Evolutionary conservation across 164 flowering plant genomes (phyloP).

Genomic region (Hamamelis virginiana): DNA sequence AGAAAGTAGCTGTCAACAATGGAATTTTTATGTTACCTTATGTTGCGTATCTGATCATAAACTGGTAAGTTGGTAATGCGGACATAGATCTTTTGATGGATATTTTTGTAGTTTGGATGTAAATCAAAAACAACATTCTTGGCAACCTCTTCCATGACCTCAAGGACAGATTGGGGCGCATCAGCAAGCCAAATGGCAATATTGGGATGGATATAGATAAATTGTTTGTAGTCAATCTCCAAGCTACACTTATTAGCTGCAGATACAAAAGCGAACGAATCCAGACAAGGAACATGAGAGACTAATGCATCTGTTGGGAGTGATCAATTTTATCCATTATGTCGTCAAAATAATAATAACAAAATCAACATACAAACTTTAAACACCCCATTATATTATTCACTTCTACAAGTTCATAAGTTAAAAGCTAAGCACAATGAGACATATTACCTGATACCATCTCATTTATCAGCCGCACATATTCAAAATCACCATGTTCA

Average conservation of each 20-base stretch:
- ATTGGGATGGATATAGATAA: conserved; percentile 84
- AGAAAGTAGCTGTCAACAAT: neutral
- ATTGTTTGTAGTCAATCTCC: conserved; percentile 95
- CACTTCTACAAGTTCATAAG: neutral
- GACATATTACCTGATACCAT: conserved; percentile 74
- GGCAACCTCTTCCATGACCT: conserved; percentile 98
- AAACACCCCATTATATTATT: neutral
- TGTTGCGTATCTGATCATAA: conserved; percentile 95
- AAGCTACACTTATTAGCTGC: conserved; percentile 95
- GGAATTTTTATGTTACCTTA: conserved; percentile 45
- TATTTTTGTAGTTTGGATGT: conserved; percentile 83
- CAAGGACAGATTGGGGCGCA: conserved; percentile 95
- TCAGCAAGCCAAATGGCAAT: conserved; percentile 99
- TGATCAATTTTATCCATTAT: neutral
- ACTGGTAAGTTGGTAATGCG: conserved; percentile 88
- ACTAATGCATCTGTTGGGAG: neutral
- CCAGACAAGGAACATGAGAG: neutral
- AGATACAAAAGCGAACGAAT: conserved; percentile 15
- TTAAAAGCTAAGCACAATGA: neutral
- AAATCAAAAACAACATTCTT: conserved; percentile 75
- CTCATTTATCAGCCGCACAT: conserved; percentile 83
- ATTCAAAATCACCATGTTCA: conserved; percentile 67
- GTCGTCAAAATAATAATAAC: too few species aligned
- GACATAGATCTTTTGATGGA: conserved; percentile 84
- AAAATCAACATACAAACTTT: too few species aligned